Conservation (phyloP, 1,139 yeast species). For the Hyphopichia buzzinii region DNA sequence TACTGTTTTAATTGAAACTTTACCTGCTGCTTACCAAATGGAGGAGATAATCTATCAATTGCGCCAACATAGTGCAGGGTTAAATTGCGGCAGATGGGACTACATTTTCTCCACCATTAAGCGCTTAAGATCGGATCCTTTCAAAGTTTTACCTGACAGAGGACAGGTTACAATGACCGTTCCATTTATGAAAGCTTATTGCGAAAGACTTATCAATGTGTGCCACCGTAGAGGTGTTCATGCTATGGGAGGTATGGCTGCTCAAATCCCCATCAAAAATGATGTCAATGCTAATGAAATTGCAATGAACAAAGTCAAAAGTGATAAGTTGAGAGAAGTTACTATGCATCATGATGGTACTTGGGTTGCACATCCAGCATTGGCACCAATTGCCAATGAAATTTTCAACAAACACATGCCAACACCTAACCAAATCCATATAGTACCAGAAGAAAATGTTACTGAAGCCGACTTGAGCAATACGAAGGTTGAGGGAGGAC, state of each 20-base stretch:
- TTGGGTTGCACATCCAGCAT: slow-evolving; percentile 20
- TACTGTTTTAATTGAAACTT: slow-evolving; percentile 75
- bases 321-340: slow-evolving; percentile 23
- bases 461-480: slow-evolving; percentile 12
- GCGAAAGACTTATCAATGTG: slow-evolving; percentile 62
- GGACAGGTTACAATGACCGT: slow-evolving; percentile 73
- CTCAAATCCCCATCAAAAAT: slow-evolving; percentile 36
- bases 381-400: slow-evolving; percentile 16
- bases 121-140: slow-evolving; percentile 61
- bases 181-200: slow-evolving; percentile 73
- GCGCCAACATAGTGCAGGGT: slow-evolving; percentile 71
- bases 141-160: slow-evolving; percentile 68
- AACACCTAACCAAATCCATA: slow-evolving; percentile 17
- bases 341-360: slow-evolving; percentile 18
- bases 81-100: slow-evolving; percentile 85
- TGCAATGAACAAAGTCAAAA: slow-evolving; percentile 25
- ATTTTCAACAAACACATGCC: slow-evolving; percentile 16
- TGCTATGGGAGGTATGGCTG: slow-evolving; percentile 88
- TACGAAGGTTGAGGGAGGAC: slow-evolving; percentile 12
- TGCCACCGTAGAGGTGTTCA: slow-evolving; percentile 75
- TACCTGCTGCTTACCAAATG: slow-evolving; percentile 78
- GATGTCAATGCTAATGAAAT: slow-evolving; percentile 20
- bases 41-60: slow-evolving; percentile 77
- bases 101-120: slow-evolving; percentile 74
- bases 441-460: slow-evolving; percentile 12